Base-by-base conservation (phyloP, 208 protist species). In the Trypanosoma conorhini region DNA sequence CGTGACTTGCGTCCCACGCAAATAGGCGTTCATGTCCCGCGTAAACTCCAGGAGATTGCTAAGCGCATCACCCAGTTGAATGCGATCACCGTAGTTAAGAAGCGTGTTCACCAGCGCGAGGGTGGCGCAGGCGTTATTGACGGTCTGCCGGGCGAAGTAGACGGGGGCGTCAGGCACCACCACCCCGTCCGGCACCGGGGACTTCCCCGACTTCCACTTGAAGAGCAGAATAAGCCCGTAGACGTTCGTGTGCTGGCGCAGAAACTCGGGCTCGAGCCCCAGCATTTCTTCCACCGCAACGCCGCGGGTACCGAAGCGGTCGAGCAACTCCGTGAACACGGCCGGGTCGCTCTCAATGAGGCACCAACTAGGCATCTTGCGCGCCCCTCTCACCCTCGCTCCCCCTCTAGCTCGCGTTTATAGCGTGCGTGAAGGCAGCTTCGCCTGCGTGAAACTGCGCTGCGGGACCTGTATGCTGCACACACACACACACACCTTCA, bases 221-320 rank as follows among this genome's bases (percentile, higher is more conserved):
- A 99, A 99, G 31, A 99, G 88, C 66, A 99, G 96, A 56, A 99
- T 96, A 15, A 99, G 76, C 5, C 98, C 97, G 67, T 98, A 97
- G 21, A 99, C 85, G 44, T 82, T 85, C 21, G 68, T 46, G 70
- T 82, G 83, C 54, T 62, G 46, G 50, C 71, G 55, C 44, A 95
- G 71, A 35, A 76, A 71, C 3, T 80, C 80, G 5, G 81, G 67
- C 65, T 99, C 97, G 0, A 99, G 84, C 9, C 75, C 69, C 59
- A 98, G 88, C 8, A 99, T 58, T 76, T 99, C 98, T 76, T 99
- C 96, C 7, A 99, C 98, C 52, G 99, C 88, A 0, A 98, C 80
- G 30, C 87, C 96, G 55, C 93, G 94, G 0, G 98, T 96, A n/a
- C 98, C 98, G 40, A 99, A 85, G 31, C 77, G 74, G 35, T 93